Base-by-base conservation (phyloP, 371 early-diverging fungal species). In the Mucor racemosus region DNA sequence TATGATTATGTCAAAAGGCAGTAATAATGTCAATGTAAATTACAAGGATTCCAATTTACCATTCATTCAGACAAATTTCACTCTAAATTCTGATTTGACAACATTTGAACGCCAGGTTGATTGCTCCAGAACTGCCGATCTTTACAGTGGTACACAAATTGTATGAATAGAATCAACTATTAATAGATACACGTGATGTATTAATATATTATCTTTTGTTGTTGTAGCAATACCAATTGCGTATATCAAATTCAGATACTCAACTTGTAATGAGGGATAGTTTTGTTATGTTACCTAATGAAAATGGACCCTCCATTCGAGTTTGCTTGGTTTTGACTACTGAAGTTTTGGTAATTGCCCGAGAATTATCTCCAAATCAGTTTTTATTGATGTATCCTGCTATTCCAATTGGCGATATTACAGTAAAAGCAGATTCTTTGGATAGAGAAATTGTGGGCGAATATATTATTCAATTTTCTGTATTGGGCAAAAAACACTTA, bases 81-180 rank as follows among this genome's bases (percentile, higher is more conserved):
- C 5, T 14, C n/a, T n/a, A 31, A 31, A 36, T 11, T 6, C 46
- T 19, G 69, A 61, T 42, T 46, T 73, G 44, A 40, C 60, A 40
- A 58, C 46, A 54, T 64, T 73, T 46, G 58, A 69, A 36, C 44
- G 54, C 14, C 74, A 73, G 38, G 66, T 78, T 4, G 69, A 78
- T 60, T 72, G 76, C 36, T 72, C 74, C 26, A 64, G 64, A 35
- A 70, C 72, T 9, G 68, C 70, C 17, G 76, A 78, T 64, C 58
- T 74, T 38, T 66, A 62, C 64, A 71, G 65, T 40, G 74, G 68
- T n/a, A 58, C 65, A 26, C 67, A 62, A 53, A 66, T 76, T 34
- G 76, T 78, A 68, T 44, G 63, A 36, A 14, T 34, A 21, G n/a
- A 60, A 33, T 13, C 10, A 26, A 8, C 50, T 61, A 62, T 50